Percentiles rank a stretch among this genome's conserved stretches.
phyloP scores from a whole-genome alignment of 1,284 basidiomycete species.

The Fomes fomentarius region DNA sequence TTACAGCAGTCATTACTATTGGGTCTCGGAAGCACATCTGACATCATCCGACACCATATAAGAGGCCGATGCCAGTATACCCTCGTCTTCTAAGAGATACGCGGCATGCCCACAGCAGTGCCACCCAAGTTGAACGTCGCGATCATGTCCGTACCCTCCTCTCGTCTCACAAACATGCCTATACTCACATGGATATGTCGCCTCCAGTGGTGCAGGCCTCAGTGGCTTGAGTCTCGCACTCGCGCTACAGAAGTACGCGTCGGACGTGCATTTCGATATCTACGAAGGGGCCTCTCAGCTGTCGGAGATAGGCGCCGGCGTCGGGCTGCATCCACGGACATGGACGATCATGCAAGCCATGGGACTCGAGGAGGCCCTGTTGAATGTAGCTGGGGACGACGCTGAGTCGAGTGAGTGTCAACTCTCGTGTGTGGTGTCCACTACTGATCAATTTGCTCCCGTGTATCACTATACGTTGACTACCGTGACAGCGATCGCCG shows the following conservation, averaged over 20 bases:
- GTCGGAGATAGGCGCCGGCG: conserved; percentile 57
- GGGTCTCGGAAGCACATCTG: too few species aligned
- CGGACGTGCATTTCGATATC: conserved; percentile 43
- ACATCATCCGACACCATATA: too few species aligned
- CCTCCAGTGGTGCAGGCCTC: conserved; percentile 45
- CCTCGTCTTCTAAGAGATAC: too few species aligned
- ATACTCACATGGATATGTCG: too few species aligned
- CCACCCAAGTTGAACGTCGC: too few species aligned
- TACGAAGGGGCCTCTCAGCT: conserved; percentile 54
- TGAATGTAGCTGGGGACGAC: conserved; percentile 41
- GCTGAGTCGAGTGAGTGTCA: not conserved
- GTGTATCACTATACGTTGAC: too few species aligned
- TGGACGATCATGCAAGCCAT: conserved; percentile 53
- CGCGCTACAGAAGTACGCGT: conserved; percentile 37
- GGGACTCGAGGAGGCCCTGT: conserved; percentile 50
- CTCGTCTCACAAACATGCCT: not conserved
- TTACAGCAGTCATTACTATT: too few species aligned
- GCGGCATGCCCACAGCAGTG: too few species aligned
- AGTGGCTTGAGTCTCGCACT: conserved; percentile 40
- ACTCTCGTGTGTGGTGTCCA: too few species aligned
- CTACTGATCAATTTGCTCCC: too few species aligned
- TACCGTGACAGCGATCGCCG: too few species aligned
- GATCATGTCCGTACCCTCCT: not conserved
- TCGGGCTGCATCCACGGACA: conserved; percentile 53
- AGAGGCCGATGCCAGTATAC: too few species aligned